Base-by-base conservation (phyloP, 352 stramenopile genomes). In the Pythium brassicae region DNA sequence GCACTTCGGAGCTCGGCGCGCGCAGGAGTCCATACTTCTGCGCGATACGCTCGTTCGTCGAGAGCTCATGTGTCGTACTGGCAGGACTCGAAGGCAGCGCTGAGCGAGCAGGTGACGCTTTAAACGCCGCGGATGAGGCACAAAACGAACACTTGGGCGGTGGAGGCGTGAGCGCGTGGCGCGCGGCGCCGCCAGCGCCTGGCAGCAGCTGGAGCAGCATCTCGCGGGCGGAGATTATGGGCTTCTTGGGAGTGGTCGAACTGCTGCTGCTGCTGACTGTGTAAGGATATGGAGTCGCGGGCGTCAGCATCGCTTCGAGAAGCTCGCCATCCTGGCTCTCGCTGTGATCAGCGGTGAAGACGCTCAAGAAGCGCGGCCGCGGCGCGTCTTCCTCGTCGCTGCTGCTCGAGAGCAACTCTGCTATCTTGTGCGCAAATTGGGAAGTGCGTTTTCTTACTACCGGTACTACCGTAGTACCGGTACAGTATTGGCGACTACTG, bases 341-440 rank as follows among this genome's bases (percentile, higher is more conserved):
- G 26, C 50, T 58, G 43, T 29, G 32, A 10, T 63, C 57, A 7
- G 40, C n/a, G n/a, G 43, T 23, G 15, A 58, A 20, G 23, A 32
- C 49, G 20, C 32, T 39, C 17, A 43, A 15, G 29, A 42, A 22
- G 43, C 37, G 20, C 19, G 42, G 17, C 39, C 46, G 40, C 17
- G 39, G 15, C 27, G 55, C 45, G 32, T n/a, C n/a, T 40, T 55
- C 59, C 15, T 86, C 78, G 22, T 86, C 70, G 49, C 79, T 71
- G 59, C 74, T 87, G 60, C 76, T 91, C 1, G 66, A 76, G 55
- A 91, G 74, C 62, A 91, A 66, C 44, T 91, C 80, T 40, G 80
- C 71, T 68, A 82, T 82, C 5, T 4, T 45, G 27, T 35, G 29
- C 9, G 29, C 29, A 35, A 35, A 35, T 35, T 4, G 29, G 9